Evolutionary conservation across 129 eudicot genomes (phyloP).

Genomic region (Flaveria robusta): DNA sequence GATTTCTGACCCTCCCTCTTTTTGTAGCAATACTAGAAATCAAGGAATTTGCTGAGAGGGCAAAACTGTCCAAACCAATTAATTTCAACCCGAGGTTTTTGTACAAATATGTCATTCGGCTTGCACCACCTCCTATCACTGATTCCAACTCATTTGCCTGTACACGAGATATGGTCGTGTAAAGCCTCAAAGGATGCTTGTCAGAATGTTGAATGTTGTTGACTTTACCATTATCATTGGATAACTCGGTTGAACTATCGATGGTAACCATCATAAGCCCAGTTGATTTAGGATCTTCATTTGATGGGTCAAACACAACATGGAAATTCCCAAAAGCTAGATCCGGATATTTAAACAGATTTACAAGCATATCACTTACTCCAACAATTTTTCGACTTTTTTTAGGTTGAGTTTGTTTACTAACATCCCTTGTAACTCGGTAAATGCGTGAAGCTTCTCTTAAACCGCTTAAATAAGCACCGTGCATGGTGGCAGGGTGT

Average conservation of each 20-base stretch:
- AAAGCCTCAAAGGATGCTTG: constrained; percentile 57
- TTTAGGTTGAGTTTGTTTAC: constrained; percentile 48
- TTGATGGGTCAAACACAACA: constrained; percentile 65
- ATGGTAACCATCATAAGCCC: constrained; percentile 67
- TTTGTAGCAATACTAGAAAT: constrained; percentile 48
- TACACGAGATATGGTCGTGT: constrained; percentile 61
- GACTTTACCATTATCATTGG: constrained; percentile 28
- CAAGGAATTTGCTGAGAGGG: constrained; percentile 47
- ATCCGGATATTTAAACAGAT: constrained; percentile 78
- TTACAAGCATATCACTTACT: constrained; percentile 47
- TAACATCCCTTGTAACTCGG: constrained; percentile 37
- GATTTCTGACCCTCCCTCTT: constrained; percentile 64
- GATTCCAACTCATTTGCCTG: constrained; percentile 70
- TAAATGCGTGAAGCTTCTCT: constrained; percentile 85
- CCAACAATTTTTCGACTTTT: constrained; percentile 47
- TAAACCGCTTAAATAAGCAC: constrained; percentile 84
- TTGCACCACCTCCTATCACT: constrained; percentile 46
- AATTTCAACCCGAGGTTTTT: constrained; percentile 68
- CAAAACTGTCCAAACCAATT: constrained; percentile 64
- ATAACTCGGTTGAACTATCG: constrained; percentile 36
- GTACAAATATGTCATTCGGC: constrained; percentile 47
- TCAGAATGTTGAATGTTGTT: constrained; percentile 25
- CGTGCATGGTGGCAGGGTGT: constrained; percentile 97
- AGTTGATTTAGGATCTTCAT: constrained; percentile 52
- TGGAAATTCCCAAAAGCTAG: constrained; percentile 52